Percentiles rank a stretch among this genome's conserved stretches.
Conservation (phyloP, 2,329 filamentous ascomycete species). For the Diplodia sapinea region DNA sequence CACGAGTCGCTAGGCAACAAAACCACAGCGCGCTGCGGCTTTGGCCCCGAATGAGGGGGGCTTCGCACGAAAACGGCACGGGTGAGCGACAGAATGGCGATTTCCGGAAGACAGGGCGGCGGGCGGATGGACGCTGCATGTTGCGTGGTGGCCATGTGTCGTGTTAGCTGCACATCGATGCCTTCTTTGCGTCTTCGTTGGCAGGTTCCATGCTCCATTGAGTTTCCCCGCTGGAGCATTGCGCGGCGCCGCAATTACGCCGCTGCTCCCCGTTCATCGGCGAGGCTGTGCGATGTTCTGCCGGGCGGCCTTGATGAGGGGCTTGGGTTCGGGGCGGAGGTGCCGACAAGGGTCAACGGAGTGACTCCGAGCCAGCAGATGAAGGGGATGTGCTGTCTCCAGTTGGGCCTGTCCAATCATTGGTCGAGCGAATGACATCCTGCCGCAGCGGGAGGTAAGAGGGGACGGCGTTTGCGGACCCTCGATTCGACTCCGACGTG, state of each 20-base stretch:
- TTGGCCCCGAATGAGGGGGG: not conserved
- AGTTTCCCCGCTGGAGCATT: not conserved
- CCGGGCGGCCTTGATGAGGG: constrained; percentile 23
- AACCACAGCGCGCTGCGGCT: not conserved
- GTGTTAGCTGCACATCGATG: not conserved
- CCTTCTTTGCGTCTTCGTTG: not conserved
- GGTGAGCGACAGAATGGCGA: not conserved
- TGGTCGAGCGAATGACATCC: not conserved
- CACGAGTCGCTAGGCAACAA: not conserved
- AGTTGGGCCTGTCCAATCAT: not conserved
- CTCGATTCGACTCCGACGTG: not conserved
- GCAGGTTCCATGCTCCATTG: not conserved
- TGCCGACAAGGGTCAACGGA: not conserved
- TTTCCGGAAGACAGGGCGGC: not conserved
- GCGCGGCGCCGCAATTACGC: not conserved
- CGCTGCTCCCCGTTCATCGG: not conserved
- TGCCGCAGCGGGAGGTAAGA: not conserved
- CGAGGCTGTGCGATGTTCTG: constrained; percentile 10
- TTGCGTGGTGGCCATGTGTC: not conserved
- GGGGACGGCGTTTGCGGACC: not conserved
- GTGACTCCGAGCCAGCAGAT: not conserved
- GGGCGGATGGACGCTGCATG: not conserved
- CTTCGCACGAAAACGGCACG: not conserved
- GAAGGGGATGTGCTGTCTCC: not conserved
- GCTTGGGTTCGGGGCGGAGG: not conserved